Conservation (phyloP, 345 rosid genomes). For the Geranium brycei region DNA sequence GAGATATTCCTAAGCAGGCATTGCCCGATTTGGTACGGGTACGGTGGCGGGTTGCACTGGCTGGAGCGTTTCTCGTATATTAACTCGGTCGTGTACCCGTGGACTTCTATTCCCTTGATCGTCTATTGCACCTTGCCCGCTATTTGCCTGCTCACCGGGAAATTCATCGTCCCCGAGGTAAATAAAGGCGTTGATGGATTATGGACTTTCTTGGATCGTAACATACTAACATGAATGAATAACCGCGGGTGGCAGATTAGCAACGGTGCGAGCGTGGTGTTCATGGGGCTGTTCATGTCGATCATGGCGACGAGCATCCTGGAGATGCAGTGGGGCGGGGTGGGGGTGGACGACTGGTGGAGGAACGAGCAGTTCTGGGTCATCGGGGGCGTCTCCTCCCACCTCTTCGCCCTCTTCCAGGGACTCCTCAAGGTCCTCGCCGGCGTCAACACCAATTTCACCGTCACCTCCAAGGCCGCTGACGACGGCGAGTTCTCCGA, state of each 20-base stretch:
- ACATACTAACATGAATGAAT: too few relatives aligned
- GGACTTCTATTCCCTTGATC: conserved; percentile 26
- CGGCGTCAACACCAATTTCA: conserved; percentile 31
- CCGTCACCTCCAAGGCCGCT: conserved; percentile 18
- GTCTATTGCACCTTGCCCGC: conserved; percentile 31
- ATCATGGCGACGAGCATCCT: conserved; percentile 29
- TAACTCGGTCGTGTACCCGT: conserved; percentile 30
- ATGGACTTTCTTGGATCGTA: too few relatives aligned
- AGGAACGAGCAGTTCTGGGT: conserved; percentile 34
- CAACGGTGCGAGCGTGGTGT: conserved; percentile 24
- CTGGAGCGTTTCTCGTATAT: conserved; percentile 29
- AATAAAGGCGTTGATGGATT: too few relatives aligned
- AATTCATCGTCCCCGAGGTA: conserved; percentile 36
- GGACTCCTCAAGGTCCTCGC: conserved; percentile 30
- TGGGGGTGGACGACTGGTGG: conserved; percentile 30
- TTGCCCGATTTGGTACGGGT: conserved; percentile 32
- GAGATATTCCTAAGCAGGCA: conserved; percentile 32
- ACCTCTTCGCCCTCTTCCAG: conserved; percentile 27
- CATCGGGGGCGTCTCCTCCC: conserved; percentile 26
- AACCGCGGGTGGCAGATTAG: conserved; percentile 2
- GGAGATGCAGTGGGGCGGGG: conserved; percentile 37
- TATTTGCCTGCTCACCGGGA: conserved; percentile 31
- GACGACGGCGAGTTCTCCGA: conserved; percentile 17
- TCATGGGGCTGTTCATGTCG: conserved; percentile 27
- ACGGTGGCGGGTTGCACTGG: conserved; percentile 31